A percentile compares a stretch with the other conserved stretches of the same genome.
phyloP scores from a whole-genome alignment of 202 grass and related monocot genomes.

The Panicum hallii region DNA sequence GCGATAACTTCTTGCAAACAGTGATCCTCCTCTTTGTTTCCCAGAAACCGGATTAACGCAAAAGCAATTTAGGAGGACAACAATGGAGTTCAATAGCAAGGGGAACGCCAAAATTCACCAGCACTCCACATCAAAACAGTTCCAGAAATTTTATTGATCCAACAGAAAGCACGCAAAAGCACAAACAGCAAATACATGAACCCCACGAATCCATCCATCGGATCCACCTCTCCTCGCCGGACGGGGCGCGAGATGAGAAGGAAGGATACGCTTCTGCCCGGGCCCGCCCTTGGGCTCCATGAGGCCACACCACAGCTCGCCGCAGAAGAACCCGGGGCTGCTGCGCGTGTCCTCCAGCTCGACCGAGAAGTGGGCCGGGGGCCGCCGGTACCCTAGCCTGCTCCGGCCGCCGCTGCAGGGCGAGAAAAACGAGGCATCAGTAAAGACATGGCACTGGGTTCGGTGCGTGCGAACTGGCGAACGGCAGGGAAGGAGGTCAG shows the following conservation, averaged over 20 bases:
- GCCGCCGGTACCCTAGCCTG: conserved; percentile 43
- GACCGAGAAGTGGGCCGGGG: conserved; percentile 33
- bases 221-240: conserved; percentile 2
- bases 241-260: conserved; percentile 17
- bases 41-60: not conserved
- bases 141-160: conserved; percentile 38
- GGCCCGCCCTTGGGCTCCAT: conserved; percentile 70
- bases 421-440: conserved; percentile 11
- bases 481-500: not conserved
- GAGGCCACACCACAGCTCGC: conserved; percentile 77
- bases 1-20: not conserved
- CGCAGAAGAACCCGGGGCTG: conserved; percentile 78
- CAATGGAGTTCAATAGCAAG: conserved; percentile 9
- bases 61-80: not conserved
- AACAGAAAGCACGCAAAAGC: conserved; percentile 21
- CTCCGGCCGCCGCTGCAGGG: conserved; percentile 50
- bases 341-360: conserved; percentile 82
- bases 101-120: not conserved
- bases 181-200: conserved; percentile 13
- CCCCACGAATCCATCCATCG: conserved; percentile 9
- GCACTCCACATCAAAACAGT: conserved; percentile 19
- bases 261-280: conserved; percentile 65
- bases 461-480: not conserved
- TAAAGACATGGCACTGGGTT: not conserved
- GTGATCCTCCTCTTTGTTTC: not conserved